Conservation (phyloP, 768 basidiomycete genomes). For the Glaciozyma antarctica region DNA sequence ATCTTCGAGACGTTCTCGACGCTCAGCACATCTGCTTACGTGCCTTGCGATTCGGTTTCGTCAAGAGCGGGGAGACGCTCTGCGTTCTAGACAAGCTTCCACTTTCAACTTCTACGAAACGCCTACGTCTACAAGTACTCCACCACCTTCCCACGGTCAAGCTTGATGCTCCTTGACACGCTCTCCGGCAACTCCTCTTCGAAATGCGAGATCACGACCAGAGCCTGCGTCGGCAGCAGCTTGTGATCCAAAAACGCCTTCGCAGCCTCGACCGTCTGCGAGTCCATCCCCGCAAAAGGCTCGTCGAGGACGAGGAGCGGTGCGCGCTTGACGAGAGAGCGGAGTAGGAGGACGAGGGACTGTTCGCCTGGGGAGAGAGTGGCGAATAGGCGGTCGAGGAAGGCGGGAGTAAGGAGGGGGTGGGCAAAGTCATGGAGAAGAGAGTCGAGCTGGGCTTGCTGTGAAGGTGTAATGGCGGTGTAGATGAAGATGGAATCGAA, state of each 20-base stretch:
- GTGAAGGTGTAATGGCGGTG: conserved; percentile 44
- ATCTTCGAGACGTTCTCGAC: no score
- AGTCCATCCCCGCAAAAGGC: conserved; percentile 87
- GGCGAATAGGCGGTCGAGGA: conserved; percentile 51
- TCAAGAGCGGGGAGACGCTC: no score
- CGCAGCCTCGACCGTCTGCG: conserved; percentile 58
- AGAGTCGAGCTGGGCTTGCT: conserved; percentile 46
- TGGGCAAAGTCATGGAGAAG: conserved; percentile 54
- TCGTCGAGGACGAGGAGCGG: conserved; percentile 79
- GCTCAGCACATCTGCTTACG: no score
- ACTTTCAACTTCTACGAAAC: background rate
- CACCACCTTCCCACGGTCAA: conserved; percentile 13
- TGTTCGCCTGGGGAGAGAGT: conserved; percentile 65
- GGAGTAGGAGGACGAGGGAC: conserved; percentile 68
- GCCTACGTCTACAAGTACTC: conserved; percentile 5
- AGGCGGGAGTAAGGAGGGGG: conserved; percentile 35
- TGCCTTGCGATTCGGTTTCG: no score
- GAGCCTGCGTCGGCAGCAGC: conserved; percentile 52
- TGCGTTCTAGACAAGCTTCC: background rate
- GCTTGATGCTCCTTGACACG: conserved; percentile 4
- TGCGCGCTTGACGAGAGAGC: conserved; percentile 67
- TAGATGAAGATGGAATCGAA: conserved; percentile 73
- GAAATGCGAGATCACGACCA: conserved; percentile 82
- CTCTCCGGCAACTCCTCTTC: conserved; percentile 67
- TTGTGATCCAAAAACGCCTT: conserved; percentile 53